Evolutionary conservation across 1,139 yeast species (phyloP).

Genomic region (Citeromyces hawaiiensis): DNA sequence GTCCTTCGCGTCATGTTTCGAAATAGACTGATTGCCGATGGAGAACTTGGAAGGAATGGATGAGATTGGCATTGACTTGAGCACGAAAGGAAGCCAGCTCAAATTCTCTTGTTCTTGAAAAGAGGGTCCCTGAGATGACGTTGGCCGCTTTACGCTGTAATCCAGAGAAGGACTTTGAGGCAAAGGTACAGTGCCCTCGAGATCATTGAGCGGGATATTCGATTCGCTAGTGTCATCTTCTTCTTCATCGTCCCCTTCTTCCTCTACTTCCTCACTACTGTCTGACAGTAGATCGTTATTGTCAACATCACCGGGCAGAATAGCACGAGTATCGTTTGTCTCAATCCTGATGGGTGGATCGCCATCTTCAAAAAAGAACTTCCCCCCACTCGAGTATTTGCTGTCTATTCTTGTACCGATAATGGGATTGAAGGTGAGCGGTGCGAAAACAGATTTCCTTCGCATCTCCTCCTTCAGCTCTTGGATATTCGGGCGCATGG

Average conservation of each 20-base stretch:
- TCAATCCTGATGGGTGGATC: slow-evolving; percentile 4
- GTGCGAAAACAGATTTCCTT: slow-evolving; percentile 58
- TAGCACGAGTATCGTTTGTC: background rate
- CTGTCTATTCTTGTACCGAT: slow-evolving; percentile 67
- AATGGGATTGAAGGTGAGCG: slow-evolving; percentile 66
- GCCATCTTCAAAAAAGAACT: slow-evolving; percentile 41
- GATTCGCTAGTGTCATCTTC: background rate
- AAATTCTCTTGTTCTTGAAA: slow-evolving; percentile 12
- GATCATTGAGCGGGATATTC: background rate
- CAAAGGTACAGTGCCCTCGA: background rate
- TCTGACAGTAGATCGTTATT: slow-evolving; percentile 9
- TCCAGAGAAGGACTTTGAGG: background rate
- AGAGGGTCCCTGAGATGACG: background rate
- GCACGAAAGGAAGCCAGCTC: slow-evolving; percentile 49
- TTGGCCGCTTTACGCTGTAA: background rate
- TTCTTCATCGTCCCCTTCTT: slow-evolving; percentile 8
- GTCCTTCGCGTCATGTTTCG: slow-evolving; percentile 7
- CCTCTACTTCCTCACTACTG: slow-evolving; percentile 11
- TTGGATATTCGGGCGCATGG: slow-evolving; percentile 5
- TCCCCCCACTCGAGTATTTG: slow-evolving; percentile 78
- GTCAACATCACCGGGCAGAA: background rate
- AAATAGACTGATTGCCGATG: slow-evolving; percentile 17
- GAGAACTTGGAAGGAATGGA: slow-evolving; percentile 43
- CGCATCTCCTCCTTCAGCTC: background rate
- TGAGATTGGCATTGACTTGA: slow-evolving; percentile 45